These are phyloP conservation scores for Rutstroemia sp. DNA, from an alignment of 2,329 filamentous ascomycete genomes.

Conservation along the genomic window DNA sequence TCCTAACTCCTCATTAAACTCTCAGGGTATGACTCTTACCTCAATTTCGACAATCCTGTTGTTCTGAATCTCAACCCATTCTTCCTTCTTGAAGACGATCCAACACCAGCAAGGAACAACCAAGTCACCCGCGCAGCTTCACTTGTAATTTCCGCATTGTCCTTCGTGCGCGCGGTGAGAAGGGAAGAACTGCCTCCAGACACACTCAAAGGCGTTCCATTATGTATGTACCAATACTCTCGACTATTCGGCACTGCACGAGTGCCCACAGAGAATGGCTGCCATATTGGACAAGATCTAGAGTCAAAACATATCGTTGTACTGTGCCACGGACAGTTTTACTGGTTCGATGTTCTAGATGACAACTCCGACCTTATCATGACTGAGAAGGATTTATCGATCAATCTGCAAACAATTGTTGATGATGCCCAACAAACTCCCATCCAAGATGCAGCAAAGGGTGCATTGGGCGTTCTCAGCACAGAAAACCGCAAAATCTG, in stretches of 20 bases:
- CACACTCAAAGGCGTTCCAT: slow-evolving; percentile 69
- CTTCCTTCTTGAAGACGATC: slow-evolving; percentile 94
- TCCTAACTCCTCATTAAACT: background rate
- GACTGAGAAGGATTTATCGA: slow-evolving; percentile 85
- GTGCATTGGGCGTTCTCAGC: slow-evolving; percentile 84
- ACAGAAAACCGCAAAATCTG: slow-evolving; percentile 96
- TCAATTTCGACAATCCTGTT: slow-evolving; percentile 96
- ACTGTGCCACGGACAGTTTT: slow-evolving; percentile 90
- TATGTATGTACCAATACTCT: slow-evolving; percentile 99
- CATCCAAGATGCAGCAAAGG: slow-evolving; percentile 91
- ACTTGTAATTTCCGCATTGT: slow-evolving; percentile 79
- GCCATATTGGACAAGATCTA: slow-evolving; percentile 90
- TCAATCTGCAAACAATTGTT: slow-evolving; percentile 87
- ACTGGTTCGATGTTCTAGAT: slow-evolving; percentile 97
- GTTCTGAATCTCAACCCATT: slow-evolving; percentile 97
- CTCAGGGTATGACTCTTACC: slow-evolving; percentile 96
- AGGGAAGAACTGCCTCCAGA: slow-evolving; percentile 91
- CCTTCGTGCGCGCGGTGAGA: slow-evolving; percentile 87
- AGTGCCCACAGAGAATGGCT: slow-evolving; percentile 89
- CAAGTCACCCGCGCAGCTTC: slow-evolving; percentile 94
- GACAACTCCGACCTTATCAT: slow-evolving; percentile 94
- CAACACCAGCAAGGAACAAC: slow-evolving; percentile 91
- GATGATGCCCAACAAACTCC: slow-evolving; percentile 85
- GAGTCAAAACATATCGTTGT: slow-evolving; percentile 91
- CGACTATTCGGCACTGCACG: slow-evolving; percentile 90